Evolutionary conservation across 306 rosid genomes (phyloP).

Genomic region (Cicer pinnatifidum): DNA sequence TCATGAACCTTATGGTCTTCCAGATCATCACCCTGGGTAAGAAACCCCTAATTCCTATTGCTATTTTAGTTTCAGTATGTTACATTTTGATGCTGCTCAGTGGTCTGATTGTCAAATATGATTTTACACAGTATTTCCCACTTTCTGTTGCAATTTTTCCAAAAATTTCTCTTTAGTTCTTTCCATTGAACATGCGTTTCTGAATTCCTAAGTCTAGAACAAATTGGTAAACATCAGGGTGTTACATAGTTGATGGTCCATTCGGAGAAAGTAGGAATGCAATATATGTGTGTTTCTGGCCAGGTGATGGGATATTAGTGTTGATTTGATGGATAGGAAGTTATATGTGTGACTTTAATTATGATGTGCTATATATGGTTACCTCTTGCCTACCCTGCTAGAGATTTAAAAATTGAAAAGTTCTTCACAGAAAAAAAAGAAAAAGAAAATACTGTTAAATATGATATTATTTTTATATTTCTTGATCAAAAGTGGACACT

Average conservation of each 20-base stretch:
- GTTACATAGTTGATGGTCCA: conserved; percentile 15
- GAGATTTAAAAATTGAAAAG: no score
- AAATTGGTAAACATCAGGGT: neutral
- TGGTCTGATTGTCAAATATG: conserved; percentile 15
- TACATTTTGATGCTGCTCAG: neutral
- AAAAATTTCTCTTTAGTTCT: neutral
- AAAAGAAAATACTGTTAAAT: neutral
- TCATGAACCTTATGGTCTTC: conserved; percentile 54
- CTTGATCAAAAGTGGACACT: neutral
- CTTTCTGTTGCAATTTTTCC: neutral
- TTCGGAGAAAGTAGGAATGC: neutral
- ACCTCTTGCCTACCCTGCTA: neutral
- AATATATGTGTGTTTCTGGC: neutral
- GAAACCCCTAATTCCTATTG: conserved; percentile 41
- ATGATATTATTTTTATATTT: conserved; percentile 8
- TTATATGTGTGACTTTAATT: conserved; percentile 15
- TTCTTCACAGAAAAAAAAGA: no score
- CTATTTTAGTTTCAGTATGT: conserved; percentile 6
- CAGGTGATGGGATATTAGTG: neutral
- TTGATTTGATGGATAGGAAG: neutral
- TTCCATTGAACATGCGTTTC: neutral
- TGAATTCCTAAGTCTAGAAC: neutral
- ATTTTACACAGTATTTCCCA: conserved; percentile 12
- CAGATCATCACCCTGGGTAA: conserved; percentile 57
- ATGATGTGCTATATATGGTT: neutral